These are phyloP conservation scores for Teratosphaeria pseudoeucalypti DNA, from an alignment of 2,329 filamentous ascomycete species.

Conservation along the genomic window DNA sequence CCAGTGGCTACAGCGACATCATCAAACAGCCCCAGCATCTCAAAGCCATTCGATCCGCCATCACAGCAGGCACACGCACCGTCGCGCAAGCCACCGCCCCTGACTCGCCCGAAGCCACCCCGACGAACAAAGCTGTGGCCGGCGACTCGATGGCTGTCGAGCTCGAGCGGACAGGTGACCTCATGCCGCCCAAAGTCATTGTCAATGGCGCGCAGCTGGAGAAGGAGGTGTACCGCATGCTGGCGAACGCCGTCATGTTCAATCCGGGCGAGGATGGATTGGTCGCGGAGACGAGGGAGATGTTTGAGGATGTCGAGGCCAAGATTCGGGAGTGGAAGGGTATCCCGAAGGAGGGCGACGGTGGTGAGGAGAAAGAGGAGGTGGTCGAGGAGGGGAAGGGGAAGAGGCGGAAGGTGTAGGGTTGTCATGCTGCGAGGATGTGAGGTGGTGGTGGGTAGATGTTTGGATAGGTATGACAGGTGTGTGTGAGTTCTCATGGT, in stretches of 20 bases:
- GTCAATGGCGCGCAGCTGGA: constrained; percentile 90
- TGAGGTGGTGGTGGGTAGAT: not conserved
- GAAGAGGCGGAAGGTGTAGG: constrained; percentile 3
- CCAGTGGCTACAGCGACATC: constrained; percentile 42
- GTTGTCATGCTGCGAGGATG: not conserved
- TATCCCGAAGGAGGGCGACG: constrained; percentile 43
- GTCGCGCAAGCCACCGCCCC: constrained; percentile 39
- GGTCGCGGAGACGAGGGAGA: constrained; percentile 76
- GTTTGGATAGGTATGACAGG: not conserved
- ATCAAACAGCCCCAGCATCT: constrained; percentile 43
- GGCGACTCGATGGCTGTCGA: constrained; percentile 34
- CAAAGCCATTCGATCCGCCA: constrained; percentile 40
- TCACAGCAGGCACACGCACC: constrained; percentile 44
- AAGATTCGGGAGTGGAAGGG: constrained; percentile 65
- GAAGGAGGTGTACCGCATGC: constrained; percentile 90
- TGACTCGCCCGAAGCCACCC: constrained; percentile 50
- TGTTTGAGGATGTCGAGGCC: constrained; percentile 81
- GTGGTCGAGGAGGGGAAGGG: constrained; percentile 3
- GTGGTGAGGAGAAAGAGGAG: constrained; percentile 19
- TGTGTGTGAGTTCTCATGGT: not conserved
- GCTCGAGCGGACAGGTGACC: constrained; percentile 62
- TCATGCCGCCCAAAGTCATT: constrained; percentile 77
- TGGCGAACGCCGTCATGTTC: constrained; percentile 98
- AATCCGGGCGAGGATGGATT: constrained; percentile 85
- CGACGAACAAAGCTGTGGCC: constrained; percentile 16